phyloP scores from a whole-genome alignment of 2,329 filamentous ascomycete species.

The Alternaria triticina region DNA sequence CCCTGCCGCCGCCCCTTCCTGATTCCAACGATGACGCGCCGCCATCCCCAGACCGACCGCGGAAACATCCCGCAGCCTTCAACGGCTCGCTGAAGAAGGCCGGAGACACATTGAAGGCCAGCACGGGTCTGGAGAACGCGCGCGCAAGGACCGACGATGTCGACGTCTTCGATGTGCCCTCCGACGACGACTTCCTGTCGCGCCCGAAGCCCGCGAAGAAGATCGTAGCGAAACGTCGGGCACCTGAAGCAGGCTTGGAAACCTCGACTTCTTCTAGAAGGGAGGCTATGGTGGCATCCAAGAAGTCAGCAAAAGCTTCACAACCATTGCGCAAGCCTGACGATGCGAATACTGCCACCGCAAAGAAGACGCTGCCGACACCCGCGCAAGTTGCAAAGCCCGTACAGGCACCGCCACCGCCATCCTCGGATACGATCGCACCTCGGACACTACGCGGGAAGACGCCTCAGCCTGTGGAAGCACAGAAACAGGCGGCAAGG shows the following conservation, averaged over 20 bases:
- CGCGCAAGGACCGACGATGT: slow-evolving; percentile 12
- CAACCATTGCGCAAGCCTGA: slow-evolving; percentile 18
- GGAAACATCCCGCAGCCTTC: slow-evolving; percentile 23
- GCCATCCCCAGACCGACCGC: slow-evolving; percentile 43
- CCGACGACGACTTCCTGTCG: slow-evolving; percentile 37
- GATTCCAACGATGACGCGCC: slow-evolving; percentile 30
- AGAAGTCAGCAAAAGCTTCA: slow-evolving; percentile 4
- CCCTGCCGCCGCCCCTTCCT: slow-evolving; percentile 17
- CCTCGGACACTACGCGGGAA: slow-evolving; percentile 12
- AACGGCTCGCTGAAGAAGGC: slow-evolving; percentile 14
- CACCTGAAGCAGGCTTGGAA: slow-evolving; percentile 14
- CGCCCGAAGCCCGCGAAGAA: slow-evolving; percentile 21
- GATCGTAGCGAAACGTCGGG: slow-evolving; percentile 16
- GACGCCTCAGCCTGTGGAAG: slow-evolving; percentile 16
- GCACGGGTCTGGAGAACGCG: background rate
- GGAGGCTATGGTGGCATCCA: background rate
- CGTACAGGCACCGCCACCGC: background rate
- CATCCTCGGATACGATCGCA: background rate
- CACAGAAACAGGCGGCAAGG: background rate
- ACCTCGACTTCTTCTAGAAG: slow-evolving; percentile 16
- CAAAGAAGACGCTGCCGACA: slow-evolving; percentile 9
- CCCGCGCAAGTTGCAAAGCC: slow-evolving; percentile 6
- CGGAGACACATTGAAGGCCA: slow-evolving; percentile 8
- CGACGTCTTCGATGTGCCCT: slow-evolving; percentile 54
- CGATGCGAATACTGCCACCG: slow-evolving; percentile 6